Evolutionary conservation across 495 filamentous ascomycete genomes (phyloP).

Genomic region (Entonaema liquescens): DNA sequence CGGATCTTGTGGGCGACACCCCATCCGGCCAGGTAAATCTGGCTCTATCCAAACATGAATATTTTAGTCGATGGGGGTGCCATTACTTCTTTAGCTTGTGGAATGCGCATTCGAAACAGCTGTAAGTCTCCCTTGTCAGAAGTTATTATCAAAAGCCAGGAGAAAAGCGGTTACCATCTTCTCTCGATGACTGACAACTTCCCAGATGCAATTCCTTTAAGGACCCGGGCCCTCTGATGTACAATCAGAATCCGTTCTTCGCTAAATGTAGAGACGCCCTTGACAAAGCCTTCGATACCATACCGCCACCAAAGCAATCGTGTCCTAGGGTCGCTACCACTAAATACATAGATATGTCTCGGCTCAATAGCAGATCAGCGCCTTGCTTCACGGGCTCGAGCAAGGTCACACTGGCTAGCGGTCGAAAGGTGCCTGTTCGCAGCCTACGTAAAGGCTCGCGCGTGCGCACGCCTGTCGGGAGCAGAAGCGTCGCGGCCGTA

Average conservation of each 20-base stretch:
- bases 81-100: constrained; percentile 57
- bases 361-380: constrained; percentile 36
- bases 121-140: constrained; percentile 22
- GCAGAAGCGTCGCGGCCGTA: constrained; percentile 47
- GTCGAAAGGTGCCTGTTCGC: constrained; percentile 33
- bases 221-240: constrained; percentile 55
- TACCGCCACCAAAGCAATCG: constrained; percentile 51
- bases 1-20: constrained; percentile 45
- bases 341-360: constrained; percentile 40
- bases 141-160: neutral
- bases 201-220: constrained; percentile 56
- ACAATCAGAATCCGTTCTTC: constrained; percentile 53
- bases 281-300: constrained; percentile 49
- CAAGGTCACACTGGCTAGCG: constrained; percentile 45
- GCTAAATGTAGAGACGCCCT: constrained; percentile 48
- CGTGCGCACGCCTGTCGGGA: constrained; percentile 51
- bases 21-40: constrained; percentile 50
- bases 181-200: neutral
- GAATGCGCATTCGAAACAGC: constrained; percentile 53
- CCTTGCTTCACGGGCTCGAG: constrained; percentile 52
- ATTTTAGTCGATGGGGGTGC: constrained; percentile 52
- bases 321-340: constrained; percentile 17
- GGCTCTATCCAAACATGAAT: constrained; percentile 41
- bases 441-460: constrained; percentile 44
- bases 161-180: neutral